A percentile compares a stretch with the other conserved stretches of the same genome.
Conservation (phyloP, 345 rosid genomes). For the Bruguiera sexangula region DNA sequence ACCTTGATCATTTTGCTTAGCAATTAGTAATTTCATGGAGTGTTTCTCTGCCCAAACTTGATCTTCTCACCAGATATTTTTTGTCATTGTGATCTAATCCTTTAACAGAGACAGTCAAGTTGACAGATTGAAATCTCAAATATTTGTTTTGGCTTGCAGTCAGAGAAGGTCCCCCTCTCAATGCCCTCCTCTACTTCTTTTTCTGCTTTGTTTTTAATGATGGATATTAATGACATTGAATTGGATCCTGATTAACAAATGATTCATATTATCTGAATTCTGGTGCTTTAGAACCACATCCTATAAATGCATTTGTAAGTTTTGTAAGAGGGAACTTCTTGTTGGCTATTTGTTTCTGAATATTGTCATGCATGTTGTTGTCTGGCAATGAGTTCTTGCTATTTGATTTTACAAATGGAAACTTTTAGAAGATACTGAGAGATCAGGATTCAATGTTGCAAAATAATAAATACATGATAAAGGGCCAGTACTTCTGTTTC, state of each 20-base stretch:
- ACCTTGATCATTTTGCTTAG: conserved; percentile 6
- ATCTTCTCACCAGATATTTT: background rate
- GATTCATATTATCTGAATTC: too few species aligned
- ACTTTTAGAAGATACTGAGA: too few species aligned
- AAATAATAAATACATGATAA: too few species aligned
- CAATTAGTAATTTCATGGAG: conserved; percentile 10
- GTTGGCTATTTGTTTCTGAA: too few species aligned
- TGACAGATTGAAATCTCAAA: conserved; percentile 66
- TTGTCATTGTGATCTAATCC: conserved; percentile 16
- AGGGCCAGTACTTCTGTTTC: too few species aligned
- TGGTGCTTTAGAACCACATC: too few species aligned
- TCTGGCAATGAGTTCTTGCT: too few species aligned
- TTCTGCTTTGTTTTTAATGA: background rate
- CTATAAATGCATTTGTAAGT: too few species aligned
- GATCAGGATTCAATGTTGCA: too few species aligned
- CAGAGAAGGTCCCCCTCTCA: conserved; percentile 64
- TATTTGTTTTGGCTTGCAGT: conserved; percentile 71
- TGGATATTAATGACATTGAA: background rate
- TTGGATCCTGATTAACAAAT: background rate
- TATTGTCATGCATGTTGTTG: too few species aligned
- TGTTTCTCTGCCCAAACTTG: background rate
- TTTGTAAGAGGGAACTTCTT: too few species aligned
- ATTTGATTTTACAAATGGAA: too few species aligned
- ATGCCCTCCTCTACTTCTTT: background rate
- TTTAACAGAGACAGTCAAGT: conserved; percentile 72